phyloP scores from a whole-genome alignment of 192 early-diverging fungal species.

The Rhizoclosmatium globosum region DNA sequence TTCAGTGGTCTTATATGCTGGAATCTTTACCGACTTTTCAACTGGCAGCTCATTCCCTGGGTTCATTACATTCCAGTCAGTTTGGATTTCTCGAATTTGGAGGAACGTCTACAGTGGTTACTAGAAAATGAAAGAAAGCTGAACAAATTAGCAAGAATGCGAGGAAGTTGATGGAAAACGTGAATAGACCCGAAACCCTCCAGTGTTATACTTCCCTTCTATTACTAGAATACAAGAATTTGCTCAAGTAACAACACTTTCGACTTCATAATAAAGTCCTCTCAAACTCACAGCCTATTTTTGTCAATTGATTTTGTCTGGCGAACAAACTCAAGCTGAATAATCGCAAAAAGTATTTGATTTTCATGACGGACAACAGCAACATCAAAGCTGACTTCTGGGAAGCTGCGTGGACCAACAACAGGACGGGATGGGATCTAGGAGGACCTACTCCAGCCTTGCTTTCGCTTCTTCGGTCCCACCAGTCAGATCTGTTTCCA shows the following conservation, averaged over 20 bases:
- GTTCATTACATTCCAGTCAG: conserved; percentile 36
- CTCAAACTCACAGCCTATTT: too few species aligned
- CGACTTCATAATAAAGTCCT: too few species aligned
- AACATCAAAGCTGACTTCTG: conserved; percentile 6
- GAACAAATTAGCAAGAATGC: conserved; percentile 11
- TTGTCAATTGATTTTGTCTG: too few species aligned
- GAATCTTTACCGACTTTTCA: conserved; percentile 29
- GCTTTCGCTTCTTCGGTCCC: not conserved
- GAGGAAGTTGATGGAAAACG: not conserved
- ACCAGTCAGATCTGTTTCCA: conserved; percentile 3
- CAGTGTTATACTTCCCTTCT: conserved; percentile 11
- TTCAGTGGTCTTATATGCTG: conserved; percentile 18
- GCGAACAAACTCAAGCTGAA: too few species aligned
- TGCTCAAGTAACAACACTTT: not conserved
- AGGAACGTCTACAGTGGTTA: conserved; percentile 16
- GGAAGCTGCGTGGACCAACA: conserved; percentile 29
- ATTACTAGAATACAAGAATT: not conserved
- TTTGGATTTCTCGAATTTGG: conserved; percentile 20
- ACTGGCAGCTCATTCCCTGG: conserved; percentile 18
- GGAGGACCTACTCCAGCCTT: conserved; percentile 26
- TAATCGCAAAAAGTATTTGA: too few species aligned
- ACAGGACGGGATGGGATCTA: conserved; percentile 32
- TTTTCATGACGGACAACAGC: not conserved
- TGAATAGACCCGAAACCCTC: not conserved
- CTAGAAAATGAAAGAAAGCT: conserved; percentile 18